These are phyloP conservation scores for Ensete ventricosum DNA, from an alignment of 176 grass and related monocot genomes.

Conservation along the genomic window DNA sequence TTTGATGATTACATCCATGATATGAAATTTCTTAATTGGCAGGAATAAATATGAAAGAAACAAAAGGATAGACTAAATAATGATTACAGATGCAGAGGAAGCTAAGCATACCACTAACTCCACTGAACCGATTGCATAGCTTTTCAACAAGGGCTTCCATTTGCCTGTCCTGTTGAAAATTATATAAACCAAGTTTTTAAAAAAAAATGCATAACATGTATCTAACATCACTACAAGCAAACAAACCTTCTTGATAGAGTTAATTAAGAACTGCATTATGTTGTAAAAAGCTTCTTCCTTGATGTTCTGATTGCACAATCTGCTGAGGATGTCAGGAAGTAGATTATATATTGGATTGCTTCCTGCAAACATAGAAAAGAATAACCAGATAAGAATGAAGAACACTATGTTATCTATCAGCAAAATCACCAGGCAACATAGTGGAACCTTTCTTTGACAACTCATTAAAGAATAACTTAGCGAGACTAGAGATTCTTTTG, in stretches of 20 bases:
- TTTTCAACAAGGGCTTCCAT: constrained; percentile 99
- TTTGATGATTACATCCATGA: too few species aligned
- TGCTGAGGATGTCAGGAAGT: constrained; percentile 90
- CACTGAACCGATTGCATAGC: constrained; percentile 92
- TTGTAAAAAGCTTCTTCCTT: constrained; percentile 64
- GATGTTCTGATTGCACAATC: constrained; percentile 82
- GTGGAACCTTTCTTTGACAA: constrained; percentile 91
- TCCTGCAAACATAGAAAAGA: constrained; percentile 39
- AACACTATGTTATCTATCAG: constrained; percentile 8
- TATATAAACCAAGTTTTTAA: constrained; percentile 8
- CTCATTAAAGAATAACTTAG: constrained; percentile 96
- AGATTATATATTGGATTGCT: constrained; percentile 99
- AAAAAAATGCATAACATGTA: constrained; percentile 9
- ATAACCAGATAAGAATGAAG: constrained; percentile 26
- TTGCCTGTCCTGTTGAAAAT: constrained; percentile 76
- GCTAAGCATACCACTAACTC: constrained; percentile 60
- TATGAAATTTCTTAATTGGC: too few species aligned
- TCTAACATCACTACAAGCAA: constrained; percentile 2
- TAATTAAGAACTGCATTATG: constrained; percentile 94
- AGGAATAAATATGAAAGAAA: not conserved
- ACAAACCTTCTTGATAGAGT: constrained; percentile 83
- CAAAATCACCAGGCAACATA: constrained; percentile 10
- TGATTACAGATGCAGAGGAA: constrained; percentile 7
- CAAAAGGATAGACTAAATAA: not conserved
- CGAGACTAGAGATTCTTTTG: constrained; percentile 82